Conservation (phyloP, 352 stramenopile genomes). For the Pythium pyrilobum region DNA sequence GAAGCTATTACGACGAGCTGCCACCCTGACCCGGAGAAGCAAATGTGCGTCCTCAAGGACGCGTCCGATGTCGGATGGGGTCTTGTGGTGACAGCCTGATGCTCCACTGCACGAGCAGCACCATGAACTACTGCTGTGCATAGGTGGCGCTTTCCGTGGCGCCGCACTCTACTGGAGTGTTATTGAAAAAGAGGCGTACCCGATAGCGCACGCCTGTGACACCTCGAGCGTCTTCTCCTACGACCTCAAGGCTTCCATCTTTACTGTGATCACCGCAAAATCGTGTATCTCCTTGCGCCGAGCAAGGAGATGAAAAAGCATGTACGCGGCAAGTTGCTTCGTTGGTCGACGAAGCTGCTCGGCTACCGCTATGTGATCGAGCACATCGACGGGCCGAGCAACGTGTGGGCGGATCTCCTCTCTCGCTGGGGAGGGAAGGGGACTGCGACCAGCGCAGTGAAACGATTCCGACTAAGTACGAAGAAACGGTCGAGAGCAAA, state of each 20-base stretch:
- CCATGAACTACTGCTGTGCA: constrained; percentile 6
- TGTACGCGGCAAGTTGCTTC: constrained; percentile 5
- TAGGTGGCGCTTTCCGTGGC: constrained; percentile 13
- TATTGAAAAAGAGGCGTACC: constrained; percentile 23
- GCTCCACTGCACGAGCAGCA: constrained; percentile 10
- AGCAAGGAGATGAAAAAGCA: constrained; percentile 13
- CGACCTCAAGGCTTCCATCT: constrained; percentile 14
- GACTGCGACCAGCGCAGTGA: background rate
- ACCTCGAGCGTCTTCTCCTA: constrained; percentile 18
- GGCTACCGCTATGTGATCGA: constrained; percentile 3
- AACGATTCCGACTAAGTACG: background rate
- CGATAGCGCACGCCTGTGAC: constrained; percentile 18
- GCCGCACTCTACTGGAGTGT: constrained; percentile 12
- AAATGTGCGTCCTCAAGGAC: constrained; percentile 9
- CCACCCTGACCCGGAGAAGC: background rate
- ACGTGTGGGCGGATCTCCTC: constrained; percentile 14
- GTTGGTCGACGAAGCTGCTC: constrained; percentile 11
- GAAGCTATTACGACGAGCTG: background rate
- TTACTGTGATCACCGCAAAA: constrained; percentile 20
- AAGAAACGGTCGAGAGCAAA: background rate
- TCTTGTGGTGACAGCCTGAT: constrained; percentile 7
- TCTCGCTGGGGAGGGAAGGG: constrained; percentile 16
- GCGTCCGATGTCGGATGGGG: constrained; percentile 12
- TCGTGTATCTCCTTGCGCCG: constrained; percentile 12
- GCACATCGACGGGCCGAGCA: constrained; percentile 9